Evolutionary conservation across 805 yeast species (phyloP).

Genomic region (Myxozyma udenii): DNA sequence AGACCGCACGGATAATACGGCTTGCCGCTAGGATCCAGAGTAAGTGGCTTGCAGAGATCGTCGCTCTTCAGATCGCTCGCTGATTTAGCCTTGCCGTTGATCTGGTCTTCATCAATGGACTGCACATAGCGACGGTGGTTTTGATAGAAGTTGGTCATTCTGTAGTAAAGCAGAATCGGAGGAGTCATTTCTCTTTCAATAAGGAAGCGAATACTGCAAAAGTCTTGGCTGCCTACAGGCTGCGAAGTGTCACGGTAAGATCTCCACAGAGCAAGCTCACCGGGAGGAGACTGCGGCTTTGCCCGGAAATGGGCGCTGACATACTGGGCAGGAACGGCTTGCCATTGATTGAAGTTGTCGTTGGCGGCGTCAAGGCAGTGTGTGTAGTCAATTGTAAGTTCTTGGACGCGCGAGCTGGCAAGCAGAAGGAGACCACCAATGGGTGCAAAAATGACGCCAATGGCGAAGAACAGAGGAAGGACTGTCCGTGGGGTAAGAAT

Average conservation of each 20-base stretch:
- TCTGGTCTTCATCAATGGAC: slow-evolving; percentile 75
- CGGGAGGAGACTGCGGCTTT: slow-evolving; percentile 27
- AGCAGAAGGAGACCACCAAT: slow-evolving; percentile 80
- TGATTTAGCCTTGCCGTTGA: slow-evolving; percentile 69
- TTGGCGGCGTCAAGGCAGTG: slow-evolving; percentile 59
- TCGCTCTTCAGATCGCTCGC: slow-evolving; percentile 48
- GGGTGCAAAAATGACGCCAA: slow-evolving; percentile 82
- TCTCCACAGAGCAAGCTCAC: slow-evolving; percentile 24
- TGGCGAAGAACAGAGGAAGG: slow-evolving; percentile 70
- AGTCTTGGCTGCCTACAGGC: slow-evolving; percentile 33
- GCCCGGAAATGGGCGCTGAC: slow-evolving; percentile 60
- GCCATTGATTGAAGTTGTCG: slow-evolving; percentile 48
- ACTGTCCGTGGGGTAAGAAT: slow-evolving; percentile 89
- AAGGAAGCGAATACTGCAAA: slow-evolving; percentile 68
- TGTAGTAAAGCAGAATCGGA: slow-evolving; percentile 76
- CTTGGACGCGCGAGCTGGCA: slow-evolving; percentile 75
- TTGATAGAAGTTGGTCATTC: slow-evolving; percentile 85
- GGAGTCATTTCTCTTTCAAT: slow-evolving; percentile 67
- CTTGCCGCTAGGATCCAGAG: slow-evolving; percentile 49
- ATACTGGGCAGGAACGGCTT: slow-evolving; percentile 58
- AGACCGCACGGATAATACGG: slow-evolving; percentile 92
- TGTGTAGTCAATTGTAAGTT: slow-evolving; percentile 70
- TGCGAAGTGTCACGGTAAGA: slow-evolving; percentile 6
- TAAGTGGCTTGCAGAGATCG: slow-evolving; percentile 64
- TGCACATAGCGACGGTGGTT: slow-evolving; percentile 92